Base-by-base conservation (phyloP, 768 basidiomycete species). In the Termitomyces sp. region DNA sequence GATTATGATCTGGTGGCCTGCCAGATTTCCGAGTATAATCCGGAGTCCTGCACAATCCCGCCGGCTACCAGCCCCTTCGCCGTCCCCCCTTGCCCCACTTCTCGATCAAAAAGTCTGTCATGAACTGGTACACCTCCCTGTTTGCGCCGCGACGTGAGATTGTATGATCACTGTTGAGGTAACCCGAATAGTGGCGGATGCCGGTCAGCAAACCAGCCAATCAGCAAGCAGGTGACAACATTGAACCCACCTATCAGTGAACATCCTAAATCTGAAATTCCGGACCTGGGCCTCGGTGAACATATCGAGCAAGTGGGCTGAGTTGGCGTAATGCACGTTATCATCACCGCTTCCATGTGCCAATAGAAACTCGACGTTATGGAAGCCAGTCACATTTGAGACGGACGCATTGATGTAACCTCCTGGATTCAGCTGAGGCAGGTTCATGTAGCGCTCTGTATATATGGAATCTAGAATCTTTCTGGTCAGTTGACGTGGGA, bases 291-390 rank as follows among this genome's bases (percentile, higher is more conserved):
- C 86, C 65, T 78, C 75, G 0, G 95, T 98, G 65, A 99, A 82
- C 87, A 97, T 95, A 72, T 98, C 96, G 38, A 99, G 74, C 67
- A 99, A 68, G 64, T 91, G 91, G 13, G 94, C 94, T 56, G 90
- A 86, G 74, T 99, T 95, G 41, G 90, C 84, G 67, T 84, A 95
- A 73, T 99, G 97, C 48, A 99, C 95, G 68, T 98, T 98, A 70
- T 98, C 96, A 70, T 98, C 96, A 9, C 88, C 96, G 64, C 88
- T 93, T 33, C 97, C 97, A 67, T 98, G 95, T 10, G 90, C 91
- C 55, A 98, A 83, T 52, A 95, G 71, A 71, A 83, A 98, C 63
- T 93, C 83, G 33, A 88, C 80, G 58, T 89, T 77, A 63, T 82
- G 75, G 79, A 98, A 99, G 3, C 87, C 93, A 10, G 87, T 88